Percentiles rank a stretch among this genome's conserved stretches.
Conservation (phyloP, 148 eudicot genomes). For the Suaeda aralocaspica region DNA sequence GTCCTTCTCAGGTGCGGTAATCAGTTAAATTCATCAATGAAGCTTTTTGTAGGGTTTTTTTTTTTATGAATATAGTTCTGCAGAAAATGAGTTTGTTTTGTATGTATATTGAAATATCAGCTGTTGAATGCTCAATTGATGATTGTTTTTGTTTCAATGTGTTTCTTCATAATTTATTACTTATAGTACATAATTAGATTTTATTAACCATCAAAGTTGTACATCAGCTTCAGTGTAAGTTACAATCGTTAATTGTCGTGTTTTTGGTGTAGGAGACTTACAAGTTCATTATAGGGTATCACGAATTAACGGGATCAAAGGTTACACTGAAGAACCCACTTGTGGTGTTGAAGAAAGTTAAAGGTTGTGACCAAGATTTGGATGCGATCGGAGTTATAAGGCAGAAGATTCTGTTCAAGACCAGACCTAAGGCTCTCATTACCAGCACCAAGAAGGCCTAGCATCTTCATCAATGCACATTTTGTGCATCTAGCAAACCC, state of each 20-base stretch:
- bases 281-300: slow-evolving; percentile 85
- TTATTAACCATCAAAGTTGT: too few species aligned
- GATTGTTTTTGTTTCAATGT: too few species aligned
- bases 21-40: neutral
- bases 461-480: neutral
- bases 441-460: slow-evolving; percentile 41
- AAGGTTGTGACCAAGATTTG: slow-evolving; percentile 32
- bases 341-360: slow-evolving; percentile 70
- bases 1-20: slow-evolving; percentile 90
- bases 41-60: too few species aligned
- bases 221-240: too few species aligned
- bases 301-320: slow-evolving; percentile 79
- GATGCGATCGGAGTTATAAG: slow-evolving; percentile 81
- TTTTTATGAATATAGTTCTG: too few species aligned
- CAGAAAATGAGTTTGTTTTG: too few species aligned
- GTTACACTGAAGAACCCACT: slow-evolving; percentile 82
- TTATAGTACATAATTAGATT: too few species aligned
- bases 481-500: too few species aligned
- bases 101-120: too few species aligned
- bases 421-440: slow-evolving; percentile 85
- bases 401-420: slow-evolving; percentile 83
- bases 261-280: slow-evolving; percentile 59
- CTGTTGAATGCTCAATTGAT: too few species aligned
- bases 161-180: too few species aligned
- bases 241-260: too few species aligned